Conservation (phyloP, 352 stramenopile species). For the Globisporangium lucens region DNA sequence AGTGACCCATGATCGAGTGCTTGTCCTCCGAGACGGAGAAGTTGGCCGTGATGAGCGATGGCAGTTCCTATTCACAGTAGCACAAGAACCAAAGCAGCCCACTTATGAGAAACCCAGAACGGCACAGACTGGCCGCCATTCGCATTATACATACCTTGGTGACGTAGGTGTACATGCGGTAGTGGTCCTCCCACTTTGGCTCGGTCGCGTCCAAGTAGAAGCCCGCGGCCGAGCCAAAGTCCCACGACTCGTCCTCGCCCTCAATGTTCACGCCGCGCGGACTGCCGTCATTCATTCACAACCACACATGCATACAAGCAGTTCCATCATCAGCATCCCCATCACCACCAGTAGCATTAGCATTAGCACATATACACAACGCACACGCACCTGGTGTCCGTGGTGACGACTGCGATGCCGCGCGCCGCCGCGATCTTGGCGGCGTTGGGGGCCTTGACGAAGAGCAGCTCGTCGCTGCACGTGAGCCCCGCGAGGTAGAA, state of each 20-base stretch:
- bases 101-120: neutral
- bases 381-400: conserved; percentile 84
- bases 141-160: conserved; percentile 45
- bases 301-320: neutral
- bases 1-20: conserved; percentile 94
- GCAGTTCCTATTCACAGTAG: conserved; percentile 77
- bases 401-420: conserved; percentile 93
- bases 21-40: conserved; percentile 84
- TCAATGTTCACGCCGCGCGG: conserved; percentile 90
- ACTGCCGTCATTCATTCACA: conserved; percentile 23
- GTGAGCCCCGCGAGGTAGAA: conserved; percentile 97
- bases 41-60: conserved; percentile 82
- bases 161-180: conserved; percentile 98
- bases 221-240: conserved; percentile 96
- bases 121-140: neutral
- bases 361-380: neutral
- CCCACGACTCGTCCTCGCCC: conserved; percentile 94
- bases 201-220: conserved; percentile 98
- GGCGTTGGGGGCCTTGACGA: conserved; percentile 92
- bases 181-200: conserved; percentile 90
- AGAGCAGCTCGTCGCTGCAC: conserved; percentile 95
- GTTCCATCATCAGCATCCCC: neutral
- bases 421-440: conserved; percentile 88
- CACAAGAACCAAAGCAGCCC: no score
- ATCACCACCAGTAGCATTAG: neutral